These are phyloP conservation scores for Eutrema heterophyllum DNA, from an alignment of 345 rosid genomes.

Conservation along the genomic window DNA sequence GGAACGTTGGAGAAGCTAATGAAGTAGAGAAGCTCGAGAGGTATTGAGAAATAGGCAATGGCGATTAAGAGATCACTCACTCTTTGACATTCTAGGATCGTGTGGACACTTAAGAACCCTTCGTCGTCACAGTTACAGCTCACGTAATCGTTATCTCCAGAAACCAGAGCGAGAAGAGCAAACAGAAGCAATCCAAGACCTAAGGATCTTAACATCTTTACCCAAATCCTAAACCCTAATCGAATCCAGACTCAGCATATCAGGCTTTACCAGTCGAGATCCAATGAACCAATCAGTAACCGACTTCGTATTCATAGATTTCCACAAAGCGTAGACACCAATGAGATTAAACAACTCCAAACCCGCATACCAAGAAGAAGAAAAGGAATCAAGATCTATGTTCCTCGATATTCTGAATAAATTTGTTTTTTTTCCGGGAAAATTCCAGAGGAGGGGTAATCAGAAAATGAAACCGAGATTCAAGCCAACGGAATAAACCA, in stretches of 20 bases:
- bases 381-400: slow-evolving; percentile 21
- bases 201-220: slow-evolving; percentile 56
- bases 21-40: slow-evolving; percentile 88
- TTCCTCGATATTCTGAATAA: slow-evolving; percentile 13
- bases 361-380: slow-evolving; percentile 18
- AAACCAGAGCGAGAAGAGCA: slow-evolving; percentile 39
- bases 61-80: slow-evolving; percentile 92
- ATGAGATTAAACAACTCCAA: slow-evolving; percentile 21
- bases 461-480: slow-evolving; percentile 6
- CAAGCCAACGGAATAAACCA: neutral
- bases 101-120: slow-evolving; percentile 59
- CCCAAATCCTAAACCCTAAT: slow-evolving; percentile 29
- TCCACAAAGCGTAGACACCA: slow-evolving; percentile 11
- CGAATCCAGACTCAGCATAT: slow-evolving; percentile 15
- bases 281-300: slow-evolving; percentile 18
- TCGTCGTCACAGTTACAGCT: slow-evolving; percentile 88
- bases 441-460: neutral
- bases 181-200: slow-evolving; percentile 48
- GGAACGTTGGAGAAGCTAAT: slow-evolving; percentile 86
- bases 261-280: slow-evolving; percentile 13
- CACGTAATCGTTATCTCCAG: slow-evolving; percentile 52
- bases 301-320: slow-evolving; percentile 11
- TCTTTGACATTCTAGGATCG: slow-evolving; percentile 74
- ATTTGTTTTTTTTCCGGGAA: neutral
- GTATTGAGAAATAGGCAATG: slow-evolving; percentile 90